Evolutionary conservation across 192 early-diverging fungal species (phyloP).

Genomic region (Entomortierella lignicola): DNA sequence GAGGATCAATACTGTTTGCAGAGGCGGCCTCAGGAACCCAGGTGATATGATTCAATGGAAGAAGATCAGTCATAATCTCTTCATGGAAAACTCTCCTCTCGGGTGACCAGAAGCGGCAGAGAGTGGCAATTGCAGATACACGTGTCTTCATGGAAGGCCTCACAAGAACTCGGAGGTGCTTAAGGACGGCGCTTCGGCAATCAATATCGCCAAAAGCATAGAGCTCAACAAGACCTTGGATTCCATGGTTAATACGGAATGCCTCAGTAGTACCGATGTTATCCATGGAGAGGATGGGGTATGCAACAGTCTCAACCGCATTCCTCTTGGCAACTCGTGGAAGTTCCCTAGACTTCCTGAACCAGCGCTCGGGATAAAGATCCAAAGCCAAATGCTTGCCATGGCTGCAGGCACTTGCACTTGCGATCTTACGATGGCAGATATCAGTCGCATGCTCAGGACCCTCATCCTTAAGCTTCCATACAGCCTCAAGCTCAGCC

Average conservation of each 20-base stretch:
- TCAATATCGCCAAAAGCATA: constrained; percentile 5
- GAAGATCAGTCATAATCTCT: constrained; percentile 4
- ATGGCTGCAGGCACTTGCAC: constrained; percentile 17
- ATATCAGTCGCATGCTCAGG: constrained; percentile 1
- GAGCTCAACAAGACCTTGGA: constrained; percentile 10
- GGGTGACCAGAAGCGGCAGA: constrained; percentile 17
- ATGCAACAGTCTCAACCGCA: constrained; percentile 10
- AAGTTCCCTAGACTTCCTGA: constrained; percentile 8
- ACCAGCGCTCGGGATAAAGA: constrained; percentile 7
- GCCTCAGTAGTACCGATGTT: constrained; percentile 7
- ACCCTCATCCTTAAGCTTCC: constrained; percentile 15
- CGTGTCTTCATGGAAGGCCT: constrained; percentile 6
- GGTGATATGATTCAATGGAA: constrained; percentile 4
- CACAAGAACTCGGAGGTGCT: constrained; percentile 3
- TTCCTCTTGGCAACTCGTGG: constrained; percentile 1
- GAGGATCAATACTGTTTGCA: not conserved
- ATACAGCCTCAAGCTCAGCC: constrained; percentile 9
- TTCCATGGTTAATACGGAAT: constrained; percentile 12
- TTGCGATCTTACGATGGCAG: constrained; percentile 21
- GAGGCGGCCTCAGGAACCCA: constrained; percentile 7
- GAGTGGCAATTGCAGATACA: not conserved
- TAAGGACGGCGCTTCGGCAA: constrained; percentile 5
- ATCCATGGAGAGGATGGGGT: constrained; percentile 6
- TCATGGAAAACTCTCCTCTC: constrained; percentile 2
- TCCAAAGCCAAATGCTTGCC: constrained; percentile 15